phyloP scores from a whole-genome alignment of 2,329 filamentous ascomycete species.

The Ascochyta fabae region DNA sequence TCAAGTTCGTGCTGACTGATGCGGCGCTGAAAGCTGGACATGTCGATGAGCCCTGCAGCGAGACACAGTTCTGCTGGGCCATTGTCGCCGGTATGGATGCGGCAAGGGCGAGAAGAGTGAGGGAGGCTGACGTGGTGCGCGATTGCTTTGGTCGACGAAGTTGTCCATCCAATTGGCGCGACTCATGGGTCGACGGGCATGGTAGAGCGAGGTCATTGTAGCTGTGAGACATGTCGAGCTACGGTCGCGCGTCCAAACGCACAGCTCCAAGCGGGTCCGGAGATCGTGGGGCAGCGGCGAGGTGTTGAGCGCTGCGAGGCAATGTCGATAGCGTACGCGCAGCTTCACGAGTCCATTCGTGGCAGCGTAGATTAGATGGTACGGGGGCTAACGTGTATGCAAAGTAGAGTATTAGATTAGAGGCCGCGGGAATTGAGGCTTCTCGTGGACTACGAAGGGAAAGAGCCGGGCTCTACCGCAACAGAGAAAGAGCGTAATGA shows the following conservation, averaged over 20 bases:
- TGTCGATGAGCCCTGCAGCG: conserved; percentile 70
- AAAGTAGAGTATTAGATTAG: conserved; percentile 23
- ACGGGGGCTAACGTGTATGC: conserved; percentile 20
- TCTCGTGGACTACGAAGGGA: conserved; percentile 33
- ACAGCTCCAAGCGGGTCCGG: conserved; percentile 17
- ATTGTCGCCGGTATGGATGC: conserved; percentile 39
- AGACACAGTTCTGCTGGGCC: conserved; percentile 63
- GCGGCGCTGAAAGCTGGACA: conserved; percentile 77
- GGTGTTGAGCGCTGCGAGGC: conserved; percentile 23
- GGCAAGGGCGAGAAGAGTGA: conserved; percentile 37
- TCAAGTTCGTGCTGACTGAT: conserved; percentile 72
- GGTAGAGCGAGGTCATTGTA: conserved; percentile 2
- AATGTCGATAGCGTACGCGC: conserved; percentile 37
- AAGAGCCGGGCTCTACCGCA: conserved; percentile 36
- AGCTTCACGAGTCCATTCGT: conserved; percentile 43
- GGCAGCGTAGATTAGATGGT: conserved; percentile 20
- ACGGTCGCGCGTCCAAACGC: conserved; percentile 16
- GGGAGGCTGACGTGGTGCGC: conserved; percentile 22
- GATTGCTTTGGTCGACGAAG: conserved; percentile 33
- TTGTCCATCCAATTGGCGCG: conserved; percentile 3
- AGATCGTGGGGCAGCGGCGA: conserved; percentile 20
- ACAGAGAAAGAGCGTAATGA: conserved; percentile 46
- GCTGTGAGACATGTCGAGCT: conserved; percentile 16
- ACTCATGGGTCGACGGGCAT: conserved; percentile 2
- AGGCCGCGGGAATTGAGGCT: conserved; percentile 23